phyloP scores from a whole-genome alignment of 139 green algal species.

The Yamagishiella unicocca region DNA sequence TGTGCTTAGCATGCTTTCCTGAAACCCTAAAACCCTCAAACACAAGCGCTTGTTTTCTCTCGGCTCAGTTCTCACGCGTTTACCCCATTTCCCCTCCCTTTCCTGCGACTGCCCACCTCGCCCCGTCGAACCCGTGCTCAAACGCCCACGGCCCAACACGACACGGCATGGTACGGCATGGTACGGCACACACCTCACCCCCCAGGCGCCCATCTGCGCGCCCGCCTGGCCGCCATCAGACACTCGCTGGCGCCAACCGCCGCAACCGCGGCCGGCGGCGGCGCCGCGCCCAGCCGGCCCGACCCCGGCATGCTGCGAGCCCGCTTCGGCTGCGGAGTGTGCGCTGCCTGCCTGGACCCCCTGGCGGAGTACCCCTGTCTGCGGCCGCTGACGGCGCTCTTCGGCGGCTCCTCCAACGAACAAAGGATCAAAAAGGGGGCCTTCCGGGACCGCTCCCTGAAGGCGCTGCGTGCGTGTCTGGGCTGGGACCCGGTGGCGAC shows the following conservation, averaged over 20 bases:
- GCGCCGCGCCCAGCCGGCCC: not conserved
- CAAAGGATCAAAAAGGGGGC: too few relatives aligned
- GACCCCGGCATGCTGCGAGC: not conserved
- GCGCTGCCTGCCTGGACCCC: not conserved
- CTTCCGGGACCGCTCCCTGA: not conserved
- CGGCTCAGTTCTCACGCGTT: too few relatives aligned
- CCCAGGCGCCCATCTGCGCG: not conserved
- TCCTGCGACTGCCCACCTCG: too few relatives aligned
- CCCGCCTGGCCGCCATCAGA: not conserved
- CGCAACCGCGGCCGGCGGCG: not conserved
- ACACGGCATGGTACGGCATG: too few relatives aligned
- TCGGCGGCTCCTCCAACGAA: not conserved
- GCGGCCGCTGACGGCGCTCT: not conserved
- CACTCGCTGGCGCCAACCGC: not conserved
- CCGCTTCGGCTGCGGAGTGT: not conserved
- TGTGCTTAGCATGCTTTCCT: too few relatives aligned
- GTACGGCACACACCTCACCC: too few relatives aligned
- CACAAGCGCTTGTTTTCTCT: too few relatives aligned
- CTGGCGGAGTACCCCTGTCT: not conserved
- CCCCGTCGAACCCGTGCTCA: too few relatives aligned
- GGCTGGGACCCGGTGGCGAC: not conserved
- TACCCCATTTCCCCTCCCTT: too few relatives aligned
- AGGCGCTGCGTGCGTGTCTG: not conserved
- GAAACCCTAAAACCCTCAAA: too few relatives aligned
- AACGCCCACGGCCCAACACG: too few relatives aligned